Evolutionary conservation across 1,284 basidiomycete species (phyloP).

Genomic region (Cutaneotrichosporon daszewskae): DNA sequence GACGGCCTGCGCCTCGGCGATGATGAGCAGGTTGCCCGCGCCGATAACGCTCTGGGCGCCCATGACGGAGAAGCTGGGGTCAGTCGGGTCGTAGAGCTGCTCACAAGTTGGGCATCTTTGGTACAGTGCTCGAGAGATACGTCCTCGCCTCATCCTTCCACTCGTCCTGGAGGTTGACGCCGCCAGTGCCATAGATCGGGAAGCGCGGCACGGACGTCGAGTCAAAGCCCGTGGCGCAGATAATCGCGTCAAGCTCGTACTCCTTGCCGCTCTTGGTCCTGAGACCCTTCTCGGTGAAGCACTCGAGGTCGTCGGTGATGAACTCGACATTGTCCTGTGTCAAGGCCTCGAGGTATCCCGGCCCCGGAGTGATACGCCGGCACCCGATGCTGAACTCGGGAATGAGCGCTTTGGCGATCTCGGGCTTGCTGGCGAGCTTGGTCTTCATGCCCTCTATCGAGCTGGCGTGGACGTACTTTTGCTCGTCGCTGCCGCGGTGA

Average conservation of each 20-base stretch:
- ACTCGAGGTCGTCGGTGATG: conserved; percentile 17
- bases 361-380: conserved; percentile 36
- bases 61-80: too few relatives aligned
- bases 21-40: conserved; percentile 8
- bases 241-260: conserved; percentile 27
- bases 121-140: conserved; percentile 29
- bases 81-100: conserved; percentile 4
- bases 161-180: conserved; percentile 30
- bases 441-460: conserved; percentile 18
- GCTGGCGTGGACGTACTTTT: conserved; percentile 16
- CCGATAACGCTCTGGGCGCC: too few relatives aligned
- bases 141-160: conserved; percentile 28
- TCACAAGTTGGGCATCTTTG: conserved; percentile 35
- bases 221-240: conserved; percentile 38
- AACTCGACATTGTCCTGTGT: conserved; percentile 28
- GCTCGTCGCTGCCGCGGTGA: conserved; percentile 18
- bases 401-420: conserved; percentile 20
- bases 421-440: conserved; percentile 14
- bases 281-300: conserved; percentile 25
- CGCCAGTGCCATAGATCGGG: conserved; percentile 22
- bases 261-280: conserved; percentile 16
- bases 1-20: conserved; percentile 20
- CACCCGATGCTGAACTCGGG: conserved; percentile 28
- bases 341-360: conserved; percentile 40
- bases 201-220: conserved; percentile 27